Conservation (phyloP, 139 green algal species). For the Auxenochlorella pyrenoidosa region DNA sequence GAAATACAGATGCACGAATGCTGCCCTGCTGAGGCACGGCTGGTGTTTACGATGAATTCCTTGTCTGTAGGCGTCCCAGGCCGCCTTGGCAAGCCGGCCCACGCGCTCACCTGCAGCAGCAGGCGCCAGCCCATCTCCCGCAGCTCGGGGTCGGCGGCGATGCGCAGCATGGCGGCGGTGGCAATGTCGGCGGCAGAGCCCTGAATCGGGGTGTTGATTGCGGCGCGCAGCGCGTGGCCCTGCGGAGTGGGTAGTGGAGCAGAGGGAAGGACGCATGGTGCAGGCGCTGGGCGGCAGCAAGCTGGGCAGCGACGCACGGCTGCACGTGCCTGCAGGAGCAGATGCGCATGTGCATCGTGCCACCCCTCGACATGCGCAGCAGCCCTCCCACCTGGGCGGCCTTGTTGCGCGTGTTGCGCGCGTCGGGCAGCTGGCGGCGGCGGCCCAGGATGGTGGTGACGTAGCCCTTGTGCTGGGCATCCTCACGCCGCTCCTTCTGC, state of each 20-base stretch:
- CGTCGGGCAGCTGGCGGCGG: slow-evolving; percentile 79
- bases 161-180: slow-evolving; percentile 93
- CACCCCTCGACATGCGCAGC: too few species aligned
- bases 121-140: slow-evolving; percentile 86
- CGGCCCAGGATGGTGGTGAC: slow-evolving; percentile 92
- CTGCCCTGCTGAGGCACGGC: too few species aligned
- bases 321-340: too few species aligned
- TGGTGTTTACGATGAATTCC: neutral
- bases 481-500: slow-evolving; percentile 75
- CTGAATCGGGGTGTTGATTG: slow-evolving; percentile 98
- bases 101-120: slow-evolving; percentile 86
- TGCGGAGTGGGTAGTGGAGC: neutral
- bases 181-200: slow-evolving; percentile 95
- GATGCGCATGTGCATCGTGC: too few species aligned
- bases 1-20: too few species aligned
- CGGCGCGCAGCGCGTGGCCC: slow-evolving; percentile 78
- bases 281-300: too few species aligned
- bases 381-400: neutral
- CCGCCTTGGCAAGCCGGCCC: neutral
- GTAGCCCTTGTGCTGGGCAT: slow-evolving; percentile 62
- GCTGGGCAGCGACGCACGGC: too few species aligned
- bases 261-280: too few species aligned
- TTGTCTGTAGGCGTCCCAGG: neutral
- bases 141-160: slow-evolving; percentile 71
- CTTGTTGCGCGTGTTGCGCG: slow-evolving; percentile 42